These are phyloP conservation scores for Tolypocladium ophioglossoides DNA, from an alignment of 2,329 filamentous ascomycete genomes.

Conservation along the genomic window DNA sequence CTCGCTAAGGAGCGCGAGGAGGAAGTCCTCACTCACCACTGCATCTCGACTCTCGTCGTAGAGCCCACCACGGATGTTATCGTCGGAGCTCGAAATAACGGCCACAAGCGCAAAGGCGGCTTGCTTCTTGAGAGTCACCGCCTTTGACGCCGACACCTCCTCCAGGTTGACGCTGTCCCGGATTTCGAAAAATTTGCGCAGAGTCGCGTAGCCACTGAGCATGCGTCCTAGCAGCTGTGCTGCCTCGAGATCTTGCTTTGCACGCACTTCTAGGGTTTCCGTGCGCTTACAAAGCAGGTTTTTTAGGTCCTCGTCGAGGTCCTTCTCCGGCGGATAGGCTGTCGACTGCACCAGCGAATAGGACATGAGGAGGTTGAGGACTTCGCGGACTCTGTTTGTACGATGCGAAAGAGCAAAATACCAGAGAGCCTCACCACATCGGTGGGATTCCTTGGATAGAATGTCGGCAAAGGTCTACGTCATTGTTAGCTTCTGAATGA, in stretches of 20 bases:
- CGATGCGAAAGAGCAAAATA: conserved; percentile 85
- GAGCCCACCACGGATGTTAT: conserved; percentile 83
- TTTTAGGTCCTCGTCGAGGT: conserved; percentile 64
- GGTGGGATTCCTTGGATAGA: conserved; percentile 59
- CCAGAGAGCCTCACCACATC: conserved; percentile 78
- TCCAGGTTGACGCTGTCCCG: conserved; percentile 45
- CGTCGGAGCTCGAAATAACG: conserved; percentile 77
- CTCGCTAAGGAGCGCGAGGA: conserved; percentile 77
- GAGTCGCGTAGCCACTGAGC: conserved; percentile 83
- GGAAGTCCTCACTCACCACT: conserved; percentile 79
- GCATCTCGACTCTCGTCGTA: conserved; percentile 73
- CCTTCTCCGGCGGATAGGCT: conserved; percentile 59
- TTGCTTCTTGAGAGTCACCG: conserved; percentile 53
- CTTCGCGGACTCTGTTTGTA: conserved; percentile 67
- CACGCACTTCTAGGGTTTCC: conserved; percentile 59
- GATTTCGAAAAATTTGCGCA: conserved; percentile 84
- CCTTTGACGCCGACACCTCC: conserved; percentile 22
- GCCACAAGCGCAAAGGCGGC: conserved; percentile 65
- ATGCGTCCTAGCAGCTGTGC: conserved; percentile 75
- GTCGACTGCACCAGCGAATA: conserved; percentile 79
- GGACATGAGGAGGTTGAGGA: conserved; percentile 77
- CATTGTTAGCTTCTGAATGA: conserved; percentile 12
- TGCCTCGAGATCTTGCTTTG: conserved; percentile 66
- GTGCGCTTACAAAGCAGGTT: conserved; percentile 63
- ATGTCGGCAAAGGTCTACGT: conserved; percentile 70